A percentile compares a stretch with the other conserved stretches of the same genome.
These are phyloP conservation scores for Ceratocystis eucalypticola DNA, from an alignment of 2,329 filamentous ascomycete species.

Conservation along the genomic window DNA sequence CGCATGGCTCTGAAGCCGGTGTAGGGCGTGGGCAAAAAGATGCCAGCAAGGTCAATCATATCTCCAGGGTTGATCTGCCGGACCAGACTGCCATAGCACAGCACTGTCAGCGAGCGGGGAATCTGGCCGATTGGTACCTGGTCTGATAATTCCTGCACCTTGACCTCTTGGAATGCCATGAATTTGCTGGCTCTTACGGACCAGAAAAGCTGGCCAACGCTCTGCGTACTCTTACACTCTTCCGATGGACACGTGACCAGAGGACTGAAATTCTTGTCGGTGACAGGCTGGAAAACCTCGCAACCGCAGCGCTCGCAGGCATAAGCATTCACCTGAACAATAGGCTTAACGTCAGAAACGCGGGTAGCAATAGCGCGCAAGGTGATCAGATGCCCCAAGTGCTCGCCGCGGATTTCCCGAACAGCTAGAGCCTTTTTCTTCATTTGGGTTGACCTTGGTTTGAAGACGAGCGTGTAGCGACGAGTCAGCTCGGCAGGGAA, in stretches of 20 bases:
- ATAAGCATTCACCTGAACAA: conserved; percentile 95
- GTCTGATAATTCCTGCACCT: conserved; percentile 98
- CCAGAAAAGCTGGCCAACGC: conserved; percentile 83
- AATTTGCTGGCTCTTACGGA: conserved; percentile 97
- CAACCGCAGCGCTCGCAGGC: conserved; percentile 92
- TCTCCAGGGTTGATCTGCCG: conserved; percentile 86
- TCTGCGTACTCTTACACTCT: conserved; percentile 82
- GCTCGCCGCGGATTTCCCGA: conserved; percentile 79
- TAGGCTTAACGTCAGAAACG: conserved; percentile 94
- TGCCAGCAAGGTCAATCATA: conserved; percentile 82
- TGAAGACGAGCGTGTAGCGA: conserved; percentile 92
- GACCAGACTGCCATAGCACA: conserved; percentile 77
- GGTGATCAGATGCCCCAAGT: conserved; percentile 86
- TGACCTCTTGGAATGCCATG: conserved; percentile 92
- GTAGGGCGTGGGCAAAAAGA: conserved; percentile 94
- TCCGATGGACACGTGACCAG: conserved; percentile 74
- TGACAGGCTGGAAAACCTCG: conserved; percentile 94
- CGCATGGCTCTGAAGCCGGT: conserved; percentile 98
- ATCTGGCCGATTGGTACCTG: conserved; percentile 98
- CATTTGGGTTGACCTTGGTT: conserved; percentile 63
- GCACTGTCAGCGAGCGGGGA: conserved; percentile 74
- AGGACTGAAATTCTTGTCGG: conserved; percentile 79
- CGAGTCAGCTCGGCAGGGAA: conserved; percentile 88
- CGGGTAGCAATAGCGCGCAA: conserved; percentile 86
- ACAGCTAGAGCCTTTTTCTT: conserved; percentile 67